Base-by-base conservation (phyloP, 1,139 yeast species). In the Debaryomyces psychrophilus region DNA sequence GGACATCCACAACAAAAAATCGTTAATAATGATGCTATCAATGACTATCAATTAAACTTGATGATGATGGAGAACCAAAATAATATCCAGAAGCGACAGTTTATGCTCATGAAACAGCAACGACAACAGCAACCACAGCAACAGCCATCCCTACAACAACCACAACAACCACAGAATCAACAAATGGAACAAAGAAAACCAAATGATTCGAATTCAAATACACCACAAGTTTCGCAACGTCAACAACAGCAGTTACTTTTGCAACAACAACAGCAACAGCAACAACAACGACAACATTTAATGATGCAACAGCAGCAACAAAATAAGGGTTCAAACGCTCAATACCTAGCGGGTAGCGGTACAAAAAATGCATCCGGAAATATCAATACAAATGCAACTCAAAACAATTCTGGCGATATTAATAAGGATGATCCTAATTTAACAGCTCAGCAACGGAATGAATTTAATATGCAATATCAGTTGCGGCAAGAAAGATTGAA, bases 21-120 rank as follows among this genome's bases (percentile, higher is more conserved):
- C 2, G 33, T 29, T 14, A 41, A 56, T 44, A 47, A 43, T 20
- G 58, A 60, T 29, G 60, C 62, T 3, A 50, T 62, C 11, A 60
- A 50, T 39, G 68, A 62, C 27, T 62, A 62, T 47, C 69, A 64
- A 47, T 48, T 57, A 50, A 64, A 59, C 43, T 48, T 64, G 33
- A 47, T 60, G 37, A 55, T 60, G 38, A 61, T 62, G 66, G 68
- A 62, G 28, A 59, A 59, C 47, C 68, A 61, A 44, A 62, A 63
- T 43, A 58, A 61, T 46, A 40, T 59, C 33, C 69, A 62, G 43
- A 56, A 60, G 49, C 60, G 60, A 28, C 68, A 62, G 45, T 58
- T 57, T 39, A 42, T 61, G 45, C 49, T 60, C 18, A 38, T 51
- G 58, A 37, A 42, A 25, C 44, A 59, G 46, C 65, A 62, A 39